Percentiles rank a stretch among this genome's conserved stretches.
Evolutionary conservation across 129 eudicot species (phyloP).

Genomic region (Escallonia herrerae): DNA sequence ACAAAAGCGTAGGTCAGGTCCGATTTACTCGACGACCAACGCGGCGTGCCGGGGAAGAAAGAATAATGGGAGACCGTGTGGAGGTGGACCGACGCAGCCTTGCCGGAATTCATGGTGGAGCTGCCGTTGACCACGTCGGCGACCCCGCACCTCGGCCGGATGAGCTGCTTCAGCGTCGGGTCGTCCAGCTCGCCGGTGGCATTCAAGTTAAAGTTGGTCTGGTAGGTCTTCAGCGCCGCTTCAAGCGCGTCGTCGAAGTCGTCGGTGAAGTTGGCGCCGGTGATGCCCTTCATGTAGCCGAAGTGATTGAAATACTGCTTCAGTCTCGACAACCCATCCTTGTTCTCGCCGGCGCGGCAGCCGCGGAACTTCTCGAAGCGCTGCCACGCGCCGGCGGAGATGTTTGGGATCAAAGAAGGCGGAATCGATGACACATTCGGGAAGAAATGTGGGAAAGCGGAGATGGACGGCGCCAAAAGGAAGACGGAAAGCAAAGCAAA

Average conservation of each 20-base stretch:
- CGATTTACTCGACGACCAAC: constrained; percentile 35
- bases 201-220: constrained; percentile 59
- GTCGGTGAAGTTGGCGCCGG: constrained; percentile 22
- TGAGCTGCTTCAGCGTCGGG: constrained; percentile 36
- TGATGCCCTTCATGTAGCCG: constrained; percentile 39
- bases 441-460: constrained; percentile 58
- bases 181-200: constrained; percentile 60
- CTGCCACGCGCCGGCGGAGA: constrained; percentile 39
- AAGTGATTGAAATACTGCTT: constrained; percentile 55
- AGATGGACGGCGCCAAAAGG: constrained; percentile 3
- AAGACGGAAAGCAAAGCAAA: neutral
- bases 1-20: constrained; percentile 46
- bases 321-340: constrained; percentile 40
- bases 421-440: constrained; percentile 72
- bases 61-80: constrained; percentile 54
- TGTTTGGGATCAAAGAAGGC: constrained; percentile 26
- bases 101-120: constrained; percentile 48
- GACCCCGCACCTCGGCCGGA: constrained; percentile 65
- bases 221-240: constrained; percentile 39
- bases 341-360: constrained; percentile 37
- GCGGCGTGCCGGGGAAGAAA: constrained; percentile 57
- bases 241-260: constrained; percentile 35
- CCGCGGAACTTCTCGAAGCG: constrained; percentile 39
- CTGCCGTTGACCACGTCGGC: constrained; percentile 64
- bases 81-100: constrained; percentile 10